Evolutionary conservation across 2,329 filamentous ascomycete species (phyloP).

Genomic region (Aschersonia sp.): DNA sequence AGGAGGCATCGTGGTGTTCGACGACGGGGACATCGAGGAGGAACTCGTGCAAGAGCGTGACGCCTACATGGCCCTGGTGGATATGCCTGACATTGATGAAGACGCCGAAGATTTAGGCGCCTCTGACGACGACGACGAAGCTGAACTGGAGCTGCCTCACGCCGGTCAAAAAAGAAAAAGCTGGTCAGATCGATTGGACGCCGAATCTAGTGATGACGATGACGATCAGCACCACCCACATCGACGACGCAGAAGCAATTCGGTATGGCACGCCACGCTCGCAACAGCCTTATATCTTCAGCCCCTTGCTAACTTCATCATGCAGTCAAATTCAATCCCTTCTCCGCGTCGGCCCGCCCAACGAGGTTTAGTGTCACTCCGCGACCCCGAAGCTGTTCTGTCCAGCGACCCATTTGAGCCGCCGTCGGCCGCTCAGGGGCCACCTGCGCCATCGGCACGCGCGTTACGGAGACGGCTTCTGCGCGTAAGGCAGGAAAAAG

Average conservation of each 20-base stretch:
- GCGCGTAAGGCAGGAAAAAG: conserved; percentile 62
- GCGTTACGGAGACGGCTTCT: conserved; percentile 60
- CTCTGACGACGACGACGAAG: conserved; percentile 43
- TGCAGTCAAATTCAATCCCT: conserved; percentile 48
- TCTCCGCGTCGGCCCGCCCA: conserved; percentile 48
- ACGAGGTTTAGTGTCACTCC: conserved; percentile 43
- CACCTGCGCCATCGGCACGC: conserved; percentile 53
- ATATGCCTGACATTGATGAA: conserved; percentile 84
- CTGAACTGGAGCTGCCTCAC: conserved; percentile 27
- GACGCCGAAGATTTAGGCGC: conserved; percentile 51
- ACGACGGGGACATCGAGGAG: conserved; percentile 89
- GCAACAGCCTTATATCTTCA: neutral
- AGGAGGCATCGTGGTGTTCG: conserved; percentile 86
- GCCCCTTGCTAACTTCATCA: neutral
- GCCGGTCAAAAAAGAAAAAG: conserved; percentile 65
- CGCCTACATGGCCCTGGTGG: conserved; percentile 71
- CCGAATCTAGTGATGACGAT: conserved; percentile 59
- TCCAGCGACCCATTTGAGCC: conserved; percentile 36
- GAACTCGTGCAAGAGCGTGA: conserved; percentile 60
- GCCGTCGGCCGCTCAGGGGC: conserved; percentile 43
- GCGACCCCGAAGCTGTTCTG: conserved; percentile 28
- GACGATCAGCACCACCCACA: conserved; percentile 57
- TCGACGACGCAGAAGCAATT: conserved; percentile 78
- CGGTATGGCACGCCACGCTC: conserved; percentile 38
- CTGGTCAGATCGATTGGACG: conserved; percentile 56